Percentiles rank a stretch among this genome's conserved stretches.
These are phyloP conservation scores for Spathaspora boniae DNA, from an alignment of 805 yeast species.

Conservation along the genomic window DNA sequence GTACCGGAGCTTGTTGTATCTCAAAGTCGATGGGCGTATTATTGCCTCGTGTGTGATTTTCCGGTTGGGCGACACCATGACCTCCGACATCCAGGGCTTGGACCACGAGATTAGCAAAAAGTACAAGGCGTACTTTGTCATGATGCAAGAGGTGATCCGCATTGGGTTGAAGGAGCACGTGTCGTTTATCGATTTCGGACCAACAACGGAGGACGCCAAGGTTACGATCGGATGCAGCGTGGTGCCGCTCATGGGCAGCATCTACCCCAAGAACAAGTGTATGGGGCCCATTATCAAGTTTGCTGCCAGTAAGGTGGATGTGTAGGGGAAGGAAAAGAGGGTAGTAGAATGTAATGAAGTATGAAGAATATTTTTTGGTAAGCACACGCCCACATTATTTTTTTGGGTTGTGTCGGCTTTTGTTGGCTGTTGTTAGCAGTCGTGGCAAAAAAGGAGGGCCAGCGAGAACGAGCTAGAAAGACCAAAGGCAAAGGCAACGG, in stretches of 20 bases:
- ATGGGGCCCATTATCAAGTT: slow-evolving; percentile 13
- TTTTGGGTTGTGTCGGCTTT: too few relatives aligned
- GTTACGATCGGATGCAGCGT: slow-evolving; percentile 36
- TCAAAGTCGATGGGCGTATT: slow-evolving; percentile 31
- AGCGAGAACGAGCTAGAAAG: too few relatives aligned
- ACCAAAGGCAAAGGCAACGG: too few relatives aligned
- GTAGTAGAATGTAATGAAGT: too few relatives aligned
- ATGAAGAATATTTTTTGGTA: too few relatives aligned
- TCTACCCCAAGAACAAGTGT: slow-evolving; percentile 23
- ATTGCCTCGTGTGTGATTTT: slow-evolving; percentile 42
- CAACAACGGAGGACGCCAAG: slow-evolving; percentile 43
- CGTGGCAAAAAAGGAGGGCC: too few relatives aligned
- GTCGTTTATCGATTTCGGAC: slow-evolving; percentile 43
- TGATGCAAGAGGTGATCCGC: slow-evolving; percentile 44
- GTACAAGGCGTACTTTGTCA: slow-evolving; percentile 43
- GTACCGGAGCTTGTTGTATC: slow-evolving; percentile 31
- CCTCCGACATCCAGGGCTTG: slow-evolving; percentile 43
- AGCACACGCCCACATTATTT: too few relatives aligned
- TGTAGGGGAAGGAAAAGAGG: too few relatives aligned
- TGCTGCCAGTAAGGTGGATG: slow-evolving; percentile 17
- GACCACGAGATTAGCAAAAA: slow-evolving; percentile 36
- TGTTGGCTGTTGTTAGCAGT: too few relatives aligned
- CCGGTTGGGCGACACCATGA: slow-evolving; percentile 41
- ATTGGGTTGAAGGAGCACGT: slow-evolving; percentile 36
- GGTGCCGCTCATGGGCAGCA: slow-evolving; percentile 36